Base-by-base conservation (phyloP, 352 stramenopile species). In the Thraustotheca clavata region DNA sequence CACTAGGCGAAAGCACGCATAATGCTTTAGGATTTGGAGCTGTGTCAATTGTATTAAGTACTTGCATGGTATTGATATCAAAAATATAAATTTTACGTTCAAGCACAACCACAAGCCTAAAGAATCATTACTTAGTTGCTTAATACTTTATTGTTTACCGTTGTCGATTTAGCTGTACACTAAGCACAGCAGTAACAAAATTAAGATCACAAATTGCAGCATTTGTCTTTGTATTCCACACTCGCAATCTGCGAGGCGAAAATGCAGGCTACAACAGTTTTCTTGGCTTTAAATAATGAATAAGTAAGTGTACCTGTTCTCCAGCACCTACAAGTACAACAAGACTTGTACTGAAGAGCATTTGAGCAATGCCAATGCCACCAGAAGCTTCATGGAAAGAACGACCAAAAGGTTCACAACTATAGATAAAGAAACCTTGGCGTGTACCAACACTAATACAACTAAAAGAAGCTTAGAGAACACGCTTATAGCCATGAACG, bases 61-160 rank as follows among this genome's bases (percentile, higher is more conserved):
- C 89, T 70, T 96, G 93, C 88, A 97, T 96, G 35, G 88, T 89
- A 69, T 92, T 93, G 61, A 97, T 94, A 74, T 97, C 89, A 47
- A 97, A 96, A 71, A 97, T 95, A 71, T 97, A 94, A 60, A 96
- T 80, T 62, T 91, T 90, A 32, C 77, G 81, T 72, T 96, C 86
- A 16, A 97, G 73, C 34, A 95, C 84, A 11, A 89, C 87, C 16
- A 96, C 73, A 33, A 94, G 62, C 40, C 77, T 87, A 49, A 2
- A 39, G 2, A 7, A 18, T 43, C 4, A 49, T n/a, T 9, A 6
- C 2, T 29, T 9, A 27, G 14, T 43, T 7, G 49, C 32, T 7
- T 29, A 9, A 33, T 20, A 48, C 1, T 41, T 36, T 18, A 12
- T 20, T 31, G 46, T 18, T 5, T 74, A 87, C 70, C 89, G 82